Conservation (phyloP, 345 rosid species). For the Corymbia maculata region DNA sequence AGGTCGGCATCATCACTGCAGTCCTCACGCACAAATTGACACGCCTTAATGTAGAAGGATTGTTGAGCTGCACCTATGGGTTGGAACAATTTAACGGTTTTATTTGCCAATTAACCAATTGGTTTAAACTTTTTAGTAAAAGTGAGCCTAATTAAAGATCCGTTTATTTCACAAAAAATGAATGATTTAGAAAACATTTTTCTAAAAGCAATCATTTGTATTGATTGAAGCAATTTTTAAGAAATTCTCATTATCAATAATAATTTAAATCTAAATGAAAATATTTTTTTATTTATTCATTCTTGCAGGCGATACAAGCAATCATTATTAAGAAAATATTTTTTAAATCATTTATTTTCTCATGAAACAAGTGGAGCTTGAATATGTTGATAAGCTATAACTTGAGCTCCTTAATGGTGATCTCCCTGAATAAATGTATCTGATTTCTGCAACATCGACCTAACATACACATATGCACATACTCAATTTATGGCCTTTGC, state of each 20-base stretch:
- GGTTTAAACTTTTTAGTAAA: neutral
- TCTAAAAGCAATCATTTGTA: no score
- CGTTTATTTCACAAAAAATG: no score
- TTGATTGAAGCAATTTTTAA: no score
- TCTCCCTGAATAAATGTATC: neutral
- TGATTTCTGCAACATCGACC: neutral
- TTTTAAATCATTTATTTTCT: no score
- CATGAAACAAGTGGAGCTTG: no score
- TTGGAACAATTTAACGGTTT: neutral
- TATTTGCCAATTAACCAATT: neutral
- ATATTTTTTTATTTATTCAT: no score
- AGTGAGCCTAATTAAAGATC: no score
- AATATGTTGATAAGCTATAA: neutral
- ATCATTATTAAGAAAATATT: no score
- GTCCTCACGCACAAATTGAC: neutral
- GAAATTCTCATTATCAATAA: no score
- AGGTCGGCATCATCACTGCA: rapidly evolving
- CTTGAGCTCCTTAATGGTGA: neutral
- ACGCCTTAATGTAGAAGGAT: neutral
- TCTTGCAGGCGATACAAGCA: no score
- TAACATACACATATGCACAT: rapidly evolving
- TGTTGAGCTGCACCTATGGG: neutral
- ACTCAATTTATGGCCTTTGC: neutral
- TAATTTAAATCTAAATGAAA: no score
- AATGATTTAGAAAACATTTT: no score